Percentiles rank a stretch among this genome's conserved stretches.
These are phyloP conservation scores for Leucosporidium yakuticum DNA, from an alignment of 768 basidiomycete species.

Conservation along the genomic window DNA sequence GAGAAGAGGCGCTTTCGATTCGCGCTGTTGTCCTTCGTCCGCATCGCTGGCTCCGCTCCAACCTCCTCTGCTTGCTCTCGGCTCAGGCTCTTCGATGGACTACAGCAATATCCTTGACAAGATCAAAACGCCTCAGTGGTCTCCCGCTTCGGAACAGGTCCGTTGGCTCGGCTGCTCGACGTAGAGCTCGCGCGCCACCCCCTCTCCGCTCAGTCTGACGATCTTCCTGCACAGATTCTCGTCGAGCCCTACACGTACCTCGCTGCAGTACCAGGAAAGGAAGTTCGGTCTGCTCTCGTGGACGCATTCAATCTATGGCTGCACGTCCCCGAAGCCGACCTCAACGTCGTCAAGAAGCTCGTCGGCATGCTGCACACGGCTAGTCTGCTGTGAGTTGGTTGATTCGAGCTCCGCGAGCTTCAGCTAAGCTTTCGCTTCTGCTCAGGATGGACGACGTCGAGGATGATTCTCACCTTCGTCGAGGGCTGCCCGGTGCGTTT, in stretches of 20 bases:
- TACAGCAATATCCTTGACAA: too few relatives aligned
- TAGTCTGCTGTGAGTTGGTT: conserved; percentile 63
- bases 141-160: too few relatives aligned
- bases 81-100: too few relatives aligned
- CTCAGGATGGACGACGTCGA: conserved; percentile 42
- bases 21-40: too few relatives aligned
- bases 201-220: not conserved
- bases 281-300: conserved; percentile 78
- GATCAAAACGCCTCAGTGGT: too few relatives aligned
- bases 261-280: conserved; percentile 80
- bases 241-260: conserved; percentile 86
- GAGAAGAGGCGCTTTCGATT: too few relatives aligned
- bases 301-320: conserved; percentile 93
- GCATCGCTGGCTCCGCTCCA: too few relatives aligned
- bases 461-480: conserved; percentile 45
- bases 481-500: conserved; percentile 69
- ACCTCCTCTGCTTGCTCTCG: too few relatives aligned
- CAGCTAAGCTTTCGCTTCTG: not conserved
- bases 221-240: conserved; percentile 47
- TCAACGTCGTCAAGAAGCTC: conserved; percentile 67
- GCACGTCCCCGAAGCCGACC: conserved; percentile 64
- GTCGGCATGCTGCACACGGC: conserved; percentile 94
- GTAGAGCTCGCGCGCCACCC: not conserved
- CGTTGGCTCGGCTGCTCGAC: too few relatives aligned
- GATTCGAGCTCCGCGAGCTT: not conserved